These are phyloP conservation scores for Sphagnum magellanicum DNA, from an alignment of 228 moss, liverwort and hornwort genomes.

Conservation along the genomic window DNA sequence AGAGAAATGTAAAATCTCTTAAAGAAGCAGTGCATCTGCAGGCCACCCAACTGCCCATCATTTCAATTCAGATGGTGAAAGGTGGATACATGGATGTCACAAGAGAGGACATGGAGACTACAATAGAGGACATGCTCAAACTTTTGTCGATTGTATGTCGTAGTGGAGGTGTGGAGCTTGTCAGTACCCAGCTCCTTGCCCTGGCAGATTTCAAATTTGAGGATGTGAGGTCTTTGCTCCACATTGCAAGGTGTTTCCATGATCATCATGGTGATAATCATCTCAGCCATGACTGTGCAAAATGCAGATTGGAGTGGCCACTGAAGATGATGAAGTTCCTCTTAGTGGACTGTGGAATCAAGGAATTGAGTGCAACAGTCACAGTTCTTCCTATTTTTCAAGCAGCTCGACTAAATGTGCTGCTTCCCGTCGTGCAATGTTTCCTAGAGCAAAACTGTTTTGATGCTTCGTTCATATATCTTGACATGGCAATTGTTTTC, in stretches of 20 bases:
- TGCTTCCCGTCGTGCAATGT: constrained; percentile 47
- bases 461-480: constrained; percentile 45
- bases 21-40: not conserved
- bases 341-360: constrained; percentile 41
- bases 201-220: constrained; percentile 28
- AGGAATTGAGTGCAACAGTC: constrained; percentile 36
- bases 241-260: constrained; percentile 29
- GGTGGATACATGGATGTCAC: not conserved
- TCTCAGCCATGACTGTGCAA: constrained; percentile 15
- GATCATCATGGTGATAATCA: constrained; percentile 15
- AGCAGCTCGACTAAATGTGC: constrained; percentile 51
- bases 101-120: constrained; percentile 14
- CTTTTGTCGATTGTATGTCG: constrained; percentile 44
- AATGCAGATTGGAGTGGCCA: constrained; percentile 44
- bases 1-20: constrained; percentile 9
- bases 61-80: not conserved
- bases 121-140: constrained; percentile 47
- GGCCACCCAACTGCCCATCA: not conserved
- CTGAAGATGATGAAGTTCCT: constrained; percentile 52
- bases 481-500: constrained; percentile 56
- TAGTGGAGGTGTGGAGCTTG: constrained; percentile 33
- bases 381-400: constrained; percentile 53
- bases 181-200: constrained; percentile 16
- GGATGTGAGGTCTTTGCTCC: constrained; percentile 32
- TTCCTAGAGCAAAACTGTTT: constrained; percentile 45